Evolutionary conservation across 441 rosid species (phyloP).

Genomic region (Bocquillonia castaneifolia): DNA sequence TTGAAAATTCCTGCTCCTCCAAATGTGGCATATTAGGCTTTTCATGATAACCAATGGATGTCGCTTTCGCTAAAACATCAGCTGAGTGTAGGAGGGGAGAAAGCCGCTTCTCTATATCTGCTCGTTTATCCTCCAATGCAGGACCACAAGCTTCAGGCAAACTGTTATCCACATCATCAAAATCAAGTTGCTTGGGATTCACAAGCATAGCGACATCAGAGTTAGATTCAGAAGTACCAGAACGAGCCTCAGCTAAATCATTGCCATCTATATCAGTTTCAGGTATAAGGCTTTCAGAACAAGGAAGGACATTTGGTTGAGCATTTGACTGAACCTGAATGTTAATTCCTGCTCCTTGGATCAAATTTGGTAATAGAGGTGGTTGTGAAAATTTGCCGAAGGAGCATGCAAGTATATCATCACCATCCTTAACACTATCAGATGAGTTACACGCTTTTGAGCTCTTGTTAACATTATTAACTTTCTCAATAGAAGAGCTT

Average conservation of each 20-base stretch:
- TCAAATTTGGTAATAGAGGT: constrained; percentile 20
- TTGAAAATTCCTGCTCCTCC: constrained; percentile 26
- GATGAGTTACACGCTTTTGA: constrained; percentile 11
- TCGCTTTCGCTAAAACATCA: constrained; percentile 26
- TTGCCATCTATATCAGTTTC: constrained; percentile 7
- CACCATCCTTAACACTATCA: constrained; percentile 12
- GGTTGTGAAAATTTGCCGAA: constrained; percentile 18
- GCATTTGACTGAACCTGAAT: constrained; percentile 19
- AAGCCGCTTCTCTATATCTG: constrained; percentile 23
- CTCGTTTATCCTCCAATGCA: constrained; percentile 25
- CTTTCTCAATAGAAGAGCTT: constrained; percentile 16
- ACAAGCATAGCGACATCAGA: constrained; percentile 29
- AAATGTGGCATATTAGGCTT: constrained; percentile 21
- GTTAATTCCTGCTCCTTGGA: constrained; percentile 19
- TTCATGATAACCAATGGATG: constrained; percentile 28
- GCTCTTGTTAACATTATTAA: background rate
- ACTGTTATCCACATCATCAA: constrained; percentile 36
- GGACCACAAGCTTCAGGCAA: constrained; percentile 28
- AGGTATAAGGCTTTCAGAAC: constrained; percentile 20
- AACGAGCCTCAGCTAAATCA: constrained; percentile 13
- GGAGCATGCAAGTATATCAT: constrained; percentile 8
- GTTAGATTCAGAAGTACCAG: constrained; percentile 30
- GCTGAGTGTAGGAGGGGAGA: constrained; percentile 23
- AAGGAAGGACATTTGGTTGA: constrained; percentile 21
- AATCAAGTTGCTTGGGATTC: constrained; percentile 45